Evolutionary conservation across 2,329 filamentous ascomycete genomes (phyloP).

Genomic region (Talaromyces sp.): DNA sequence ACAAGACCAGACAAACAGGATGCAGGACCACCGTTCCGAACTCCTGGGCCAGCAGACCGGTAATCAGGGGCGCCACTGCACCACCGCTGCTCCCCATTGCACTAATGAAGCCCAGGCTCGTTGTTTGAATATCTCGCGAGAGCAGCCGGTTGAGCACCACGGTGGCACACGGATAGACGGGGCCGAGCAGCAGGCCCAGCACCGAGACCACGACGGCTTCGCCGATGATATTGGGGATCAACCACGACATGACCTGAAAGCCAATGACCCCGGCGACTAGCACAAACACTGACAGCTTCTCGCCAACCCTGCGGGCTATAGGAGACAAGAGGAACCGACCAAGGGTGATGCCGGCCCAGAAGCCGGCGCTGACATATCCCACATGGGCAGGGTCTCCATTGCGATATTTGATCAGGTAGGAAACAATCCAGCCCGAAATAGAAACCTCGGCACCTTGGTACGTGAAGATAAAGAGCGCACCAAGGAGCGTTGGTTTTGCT

Average conservation of each 20-base stretch:
- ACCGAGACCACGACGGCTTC: constrained; percentile 63
- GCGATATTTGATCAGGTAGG: constrained; percentile 70
- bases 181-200: constrained; percentile 70
- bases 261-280: constrained; percentile 57
- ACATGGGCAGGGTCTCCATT: constrained; percentile 64
- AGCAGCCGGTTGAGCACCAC: constrained; percentile 26
- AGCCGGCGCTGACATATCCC: constrained; percentile 71
- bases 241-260: constrained; percentile 75
- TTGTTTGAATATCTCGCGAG: constrained; percentile 34
- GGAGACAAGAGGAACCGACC: constrained; percentile 68
- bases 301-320: constrained; percentile 62
- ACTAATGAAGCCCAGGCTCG: constrained; percentile 34
- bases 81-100: constrained; percentile 40
- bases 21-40: constrained; percentile 46
- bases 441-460: constrained; percentile 83
- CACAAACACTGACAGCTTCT: constrained; percentile 62
- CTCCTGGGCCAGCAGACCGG: constrained; percentile 44
- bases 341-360: constrained; percentile 67
- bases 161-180: constrained; percentile 68
- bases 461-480: constrained; percentile 75
- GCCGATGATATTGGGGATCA: constrained; percentile 68
- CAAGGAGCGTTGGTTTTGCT: constrained; percentile 61
- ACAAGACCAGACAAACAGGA: constrained; percentile 53
- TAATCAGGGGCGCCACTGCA: constrained; percentile 43
- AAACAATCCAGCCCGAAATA: constrained; percentile 82